These are phyloP conservation scores for Rubia balearica DNA, from an alignment of 305 asterid genomes.

Conservation along the genomic window DNA sequence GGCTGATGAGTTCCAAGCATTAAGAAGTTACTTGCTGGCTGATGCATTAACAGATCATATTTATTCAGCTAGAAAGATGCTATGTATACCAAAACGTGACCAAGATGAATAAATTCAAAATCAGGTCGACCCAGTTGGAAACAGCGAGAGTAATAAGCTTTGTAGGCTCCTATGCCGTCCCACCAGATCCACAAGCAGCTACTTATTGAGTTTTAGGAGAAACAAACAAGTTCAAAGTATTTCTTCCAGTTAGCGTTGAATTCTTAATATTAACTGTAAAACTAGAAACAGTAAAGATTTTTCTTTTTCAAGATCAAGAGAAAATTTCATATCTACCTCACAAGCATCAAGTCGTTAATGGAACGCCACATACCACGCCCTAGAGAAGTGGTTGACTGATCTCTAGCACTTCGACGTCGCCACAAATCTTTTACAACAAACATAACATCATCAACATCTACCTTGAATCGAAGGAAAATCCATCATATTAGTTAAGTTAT, in stretches of 20 bases:
- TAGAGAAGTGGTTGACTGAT: conserved; percentile 61
- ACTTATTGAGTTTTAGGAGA: neutral
- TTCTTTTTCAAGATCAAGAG: neutral
- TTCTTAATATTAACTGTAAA: neutral
- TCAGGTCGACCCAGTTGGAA: neutral
- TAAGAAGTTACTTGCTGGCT: neutral
- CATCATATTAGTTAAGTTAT: neutral
- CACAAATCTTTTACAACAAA: conserved; percentile 84
- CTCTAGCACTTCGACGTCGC: conserved; percentile 95
- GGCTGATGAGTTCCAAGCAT: neutral
- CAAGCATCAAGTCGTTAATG: conserved; percentile 71
- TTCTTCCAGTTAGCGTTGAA: neutral
- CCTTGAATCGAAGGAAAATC: conserved; percentile 37
- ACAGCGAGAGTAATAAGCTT: neutral
- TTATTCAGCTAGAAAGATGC: neutral
- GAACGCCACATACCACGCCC: conserved; percentile 99
- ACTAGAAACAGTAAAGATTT: neutral
- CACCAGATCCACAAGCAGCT: neutral
- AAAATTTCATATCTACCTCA: conserved; percentile 43
- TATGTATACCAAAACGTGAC: neutral
- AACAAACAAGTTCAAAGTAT: neutral
- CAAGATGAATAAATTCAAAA: neutral
- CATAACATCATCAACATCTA: conserved; percentile 86
- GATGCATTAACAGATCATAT: neutral
- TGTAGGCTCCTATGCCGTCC: neutral